A percentile compares a stretch with the other conserved stretches of the same genome.
phyloP scores from a whole-genome alignment of 2,329 filamentous ascomycete genomes.

The Immersiporthe knoxdaviesiana region DNA sequence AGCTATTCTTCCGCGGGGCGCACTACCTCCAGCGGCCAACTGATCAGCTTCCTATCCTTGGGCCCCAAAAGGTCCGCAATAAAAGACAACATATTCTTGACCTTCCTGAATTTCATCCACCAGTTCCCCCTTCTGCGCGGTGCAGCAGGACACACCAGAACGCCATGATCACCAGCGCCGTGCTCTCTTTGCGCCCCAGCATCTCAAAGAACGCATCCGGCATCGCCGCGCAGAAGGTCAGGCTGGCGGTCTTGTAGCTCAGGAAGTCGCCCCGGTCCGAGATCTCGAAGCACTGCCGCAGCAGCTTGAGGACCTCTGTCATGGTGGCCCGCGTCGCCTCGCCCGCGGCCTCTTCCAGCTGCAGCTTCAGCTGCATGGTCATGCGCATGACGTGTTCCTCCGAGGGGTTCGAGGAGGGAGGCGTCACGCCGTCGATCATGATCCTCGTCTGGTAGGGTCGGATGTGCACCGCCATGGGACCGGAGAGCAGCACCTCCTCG shows the following conservation, averaged over 20 bases:
- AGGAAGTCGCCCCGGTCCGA: conserved; percentile 31
- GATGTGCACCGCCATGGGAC: conserved; percentile 31
- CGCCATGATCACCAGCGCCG: conserved; percentile 34
- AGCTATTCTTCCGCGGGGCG: neutral
- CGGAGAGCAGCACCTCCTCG: conserved; percentile 25
- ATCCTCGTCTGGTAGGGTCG: conserved; percentile 19
- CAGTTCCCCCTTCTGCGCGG: conserved; percentile 30
- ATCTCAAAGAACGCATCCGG: conserved; percentile 28
- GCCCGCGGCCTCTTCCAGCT: conserved; percentile 22
- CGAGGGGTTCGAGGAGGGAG: conserved; percentile 18
- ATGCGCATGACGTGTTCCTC: conserved; percentile 13
- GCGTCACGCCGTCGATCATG: neutral
- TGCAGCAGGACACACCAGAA: conserved; percentile 36
- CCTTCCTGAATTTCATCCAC: conserved; percentile 32
- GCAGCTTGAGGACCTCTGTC: conserved; percentile 25
- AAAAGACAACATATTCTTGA: conserved; percentile 18
- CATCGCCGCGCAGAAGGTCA: conserved; percentile 31
- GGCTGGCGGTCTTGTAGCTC: conserved; percentile 33
- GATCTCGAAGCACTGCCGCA: conserved; percentile 33
- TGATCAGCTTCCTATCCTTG: conserved; percentile 12
- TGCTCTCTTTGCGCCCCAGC: conserved; percentile 28
- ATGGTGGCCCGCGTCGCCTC: conserved; percentile 20
- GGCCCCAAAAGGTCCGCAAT: conserved; percentile 17
- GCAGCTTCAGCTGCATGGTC: conserved; percentile 8
- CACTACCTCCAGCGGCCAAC: conserved; percentile 24